Evolutionary conservation across 148 eudicot genomes (phyloP), one percentile per base, ranked within the genome.

Genomic region (Camellia granthamiana): DNA sequence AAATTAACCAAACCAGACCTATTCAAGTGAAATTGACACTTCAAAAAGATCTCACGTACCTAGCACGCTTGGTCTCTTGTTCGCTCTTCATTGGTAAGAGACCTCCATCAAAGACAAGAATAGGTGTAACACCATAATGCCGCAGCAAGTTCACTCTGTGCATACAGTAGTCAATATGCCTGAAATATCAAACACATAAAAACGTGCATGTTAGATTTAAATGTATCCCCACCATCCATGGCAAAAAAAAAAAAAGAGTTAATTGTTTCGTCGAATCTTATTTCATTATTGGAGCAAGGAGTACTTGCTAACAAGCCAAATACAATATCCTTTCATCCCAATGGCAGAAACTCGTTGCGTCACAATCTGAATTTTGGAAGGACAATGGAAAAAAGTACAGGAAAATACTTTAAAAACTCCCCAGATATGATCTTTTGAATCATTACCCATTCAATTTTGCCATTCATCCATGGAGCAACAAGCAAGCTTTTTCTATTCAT

Each of bases 51-150:
- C 52, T 56, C 61, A 16, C 79, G 43, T 83, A 94, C 99, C 97
- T 92, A 78, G 87, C 94, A 67, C 99, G 97, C 81, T 96, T 96
- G 82, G 75, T 90, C 84, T 96, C 99, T 85, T 96, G 99, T 80
- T 96, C 99, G 77, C 67, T 73, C 88, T 96, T 96, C 99, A 96
- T 96, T 49, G 98, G 99, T 81, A 96, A 82, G 81, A 81, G 82
- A 75, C 94, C 99, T 65, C 99, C 99, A 91, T 96, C 99, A 83
- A 96, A 92, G 23, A 96, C 92, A 79, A 96, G 93, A 87, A 96
- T 84, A 68, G 99, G 99, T 71, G 75, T 93, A 71, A 96, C 88
- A 74, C 95, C 98, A 87, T 93, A 81, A 91, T 96, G 99, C 49
- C 93, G 95, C 85, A 96, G 79, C 89, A 96, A 82, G 84, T 96